Evolutionary conservation across 257 asterid genomes (phyloP), one percentile per base, ranked within the genome.

Genomic region (Plantago elongata): DNA sequence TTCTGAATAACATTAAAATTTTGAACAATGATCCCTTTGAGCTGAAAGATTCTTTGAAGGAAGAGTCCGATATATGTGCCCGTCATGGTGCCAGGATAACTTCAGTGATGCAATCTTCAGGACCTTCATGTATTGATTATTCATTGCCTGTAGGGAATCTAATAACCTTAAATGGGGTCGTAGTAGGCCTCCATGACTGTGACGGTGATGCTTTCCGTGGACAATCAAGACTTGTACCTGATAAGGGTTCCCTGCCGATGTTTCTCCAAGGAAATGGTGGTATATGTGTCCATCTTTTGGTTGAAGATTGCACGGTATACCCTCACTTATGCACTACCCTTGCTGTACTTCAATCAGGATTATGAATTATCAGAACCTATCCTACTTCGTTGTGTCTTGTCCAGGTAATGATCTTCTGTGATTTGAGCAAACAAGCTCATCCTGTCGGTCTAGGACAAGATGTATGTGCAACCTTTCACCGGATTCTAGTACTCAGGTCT

Each of bases 391-490:
- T 51, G 29, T 67, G 10, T 45, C 58, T 66, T 77, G 65, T 60
- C 38, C 78, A 92, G 99, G 95, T 80, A 64, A 80, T 62, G 75
- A 80, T 89, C 64, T 68, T 73, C 58, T 84, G 86, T 51, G 69
- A 77, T 74, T 65, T 68, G 70, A 72, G 65, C 34, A 81, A 69
- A 68, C 77, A 65, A 56, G 67, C 78, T 54, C 81, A 47, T 49
- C 97, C 95, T 9, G 40, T 79, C 42, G 99, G 93, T 69, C 75
- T 89, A 16, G 94, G 95, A 51, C 61, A 70, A 63, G 93, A 83
- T 5, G 83, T 69, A 52, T 30, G 66, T 64, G 97, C 89, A 56
- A 83, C 90, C 40, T 86, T 92, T 84, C 84, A 84, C 75, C 87
- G 95, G 57, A 73, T 92, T 66, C 95, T 92, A 70, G 75, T 50